Evolutionary conservation across 306 rosid species (phyloP), one percentile per base, ranked within the genome.

Genomic region (Lotus japonicus): DNA sequence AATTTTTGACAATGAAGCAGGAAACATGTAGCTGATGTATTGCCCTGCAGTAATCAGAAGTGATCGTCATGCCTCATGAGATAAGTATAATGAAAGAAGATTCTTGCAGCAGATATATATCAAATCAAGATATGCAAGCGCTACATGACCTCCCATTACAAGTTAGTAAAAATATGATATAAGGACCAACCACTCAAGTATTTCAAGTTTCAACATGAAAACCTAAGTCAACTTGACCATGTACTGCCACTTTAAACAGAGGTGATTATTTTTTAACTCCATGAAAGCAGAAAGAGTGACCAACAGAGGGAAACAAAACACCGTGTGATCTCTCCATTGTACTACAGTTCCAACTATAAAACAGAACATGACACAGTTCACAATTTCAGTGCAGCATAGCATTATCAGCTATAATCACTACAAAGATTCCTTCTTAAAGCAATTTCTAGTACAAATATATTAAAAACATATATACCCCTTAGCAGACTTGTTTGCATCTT

Each of bases 1-100:
- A 95, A 90, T 39, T 90, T 90, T 73, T 95, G 99, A 81, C 96
- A 88, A 75, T 91, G 92, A 71, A 95, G 99, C 50, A 91, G 91
- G 83, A 95, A 91, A 87, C 96, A 95, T 46, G 84, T 87, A 61
- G 97, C 91, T 45, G 99, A 90, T 64, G 87, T 80, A 77, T 84
- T 91, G 80, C 91, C 95, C 99, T 95, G 92, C 89, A 88, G 31
- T 55, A 65, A 53, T 57, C 59, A 81, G 60, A 85, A 64, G 48
- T 38, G 19, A 73, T 71, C 1, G 15, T 78, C 61, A 78, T 46
- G 13, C 58, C 26, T 28, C 15, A 9, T 18, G 64, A 70, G 21
- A 50, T 65, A n/a, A 54, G 54, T 64, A 48, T 11, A 39, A 46
- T 17, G 28, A 58, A n/a, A 14, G 55, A 70, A 49, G 11, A 73